Conservation (phyloP, 1,284 basidiomycete species). For the Puccinia brachypodii region DNA sequence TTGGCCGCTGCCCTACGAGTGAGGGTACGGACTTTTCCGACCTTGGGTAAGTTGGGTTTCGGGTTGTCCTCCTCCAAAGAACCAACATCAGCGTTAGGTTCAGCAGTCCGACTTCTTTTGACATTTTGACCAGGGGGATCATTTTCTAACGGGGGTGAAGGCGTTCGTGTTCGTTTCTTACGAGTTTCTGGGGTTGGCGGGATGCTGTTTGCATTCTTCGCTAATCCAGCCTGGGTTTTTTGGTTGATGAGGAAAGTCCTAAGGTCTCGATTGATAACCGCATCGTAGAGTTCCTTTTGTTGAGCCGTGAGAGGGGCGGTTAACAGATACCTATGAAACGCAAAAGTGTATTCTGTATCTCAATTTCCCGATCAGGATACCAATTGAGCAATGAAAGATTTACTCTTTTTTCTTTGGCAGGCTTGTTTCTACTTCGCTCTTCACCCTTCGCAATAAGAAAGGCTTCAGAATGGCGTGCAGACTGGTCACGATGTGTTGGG, state of each 20-base stretch:
- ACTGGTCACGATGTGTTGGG: conserved; percentile 70
- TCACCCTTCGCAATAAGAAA: conserved; percentile 88
- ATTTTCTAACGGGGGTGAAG: neutral
- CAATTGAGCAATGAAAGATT: conserved; percentile 23
- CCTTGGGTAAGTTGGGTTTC: neutral
- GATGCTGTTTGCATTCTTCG: neutral
- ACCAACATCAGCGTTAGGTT: neutral
- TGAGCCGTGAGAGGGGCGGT: conserved; percentile 81
- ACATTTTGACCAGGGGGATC: neutral
- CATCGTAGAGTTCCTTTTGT: conserved; percentile 82
- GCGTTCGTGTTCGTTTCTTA: conserved; percentile 2
- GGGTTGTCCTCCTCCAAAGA: conserved; percentile 30
- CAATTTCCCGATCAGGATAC: neutral
- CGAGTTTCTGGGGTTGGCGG: neutral
- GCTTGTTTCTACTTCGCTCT: conserved; percentile 81
- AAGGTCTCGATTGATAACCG: conserved; percentile 55
- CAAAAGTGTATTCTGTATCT: neutral
- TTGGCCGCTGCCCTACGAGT: neutral
- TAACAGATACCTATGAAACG: conserved; percentile 64
- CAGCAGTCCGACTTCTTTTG: conserved; percentile 12
- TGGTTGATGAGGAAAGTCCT: conserved; percentile 54
- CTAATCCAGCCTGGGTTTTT: conserved; percentile 38
- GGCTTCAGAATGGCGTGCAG: conserved; percentile 91
- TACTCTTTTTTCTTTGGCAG: conserved; percentile 84
- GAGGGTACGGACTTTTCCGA: neutral